Percentiles rank a stretch among this genome's conserved stretches.
Conservation (phyloP, 352 stramenopile species). For the Thraustotheca clavata region DNA sequence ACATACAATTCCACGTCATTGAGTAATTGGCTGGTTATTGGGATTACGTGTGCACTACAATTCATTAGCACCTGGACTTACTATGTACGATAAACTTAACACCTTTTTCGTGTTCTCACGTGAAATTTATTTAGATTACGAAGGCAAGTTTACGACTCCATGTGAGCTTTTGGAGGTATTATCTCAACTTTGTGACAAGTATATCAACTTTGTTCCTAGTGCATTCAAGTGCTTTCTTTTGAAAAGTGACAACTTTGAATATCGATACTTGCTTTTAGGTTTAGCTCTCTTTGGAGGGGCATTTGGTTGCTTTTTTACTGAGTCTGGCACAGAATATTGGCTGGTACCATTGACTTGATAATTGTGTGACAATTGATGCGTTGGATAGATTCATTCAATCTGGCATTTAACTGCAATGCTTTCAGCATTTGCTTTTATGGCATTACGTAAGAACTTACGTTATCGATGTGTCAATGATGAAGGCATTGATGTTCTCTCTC, state of each 20-base stretch:
- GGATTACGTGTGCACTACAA: conserved; percentile 25
- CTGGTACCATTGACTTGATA: conserved; percentile 23
- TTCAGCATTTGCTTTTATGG: conserved; percentile 29
- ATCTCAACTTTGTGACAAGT: background rate
- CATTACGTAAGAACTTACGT: conserved; percentile 28
- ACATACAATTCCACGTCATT: conserved; percentile 29
- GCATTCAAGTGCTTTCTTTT: conserved; percentile 27
- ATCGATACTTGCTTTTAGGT: conserved; percentile 26
- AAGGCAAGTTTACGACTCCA: conserved; percentile 25
- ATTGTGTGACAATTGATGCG: background rate
- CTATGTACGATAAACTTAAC: conserved; percentile 24
- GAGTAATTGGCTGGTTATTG: conserved; percentile 32
- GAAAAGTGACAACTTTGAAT: conserved; percentile 34
- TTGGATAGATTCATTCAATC: conserved; percentile 27
- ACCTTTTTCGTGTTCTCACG: background rate
- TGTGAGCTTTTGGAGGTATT: conserved; percentile 23
- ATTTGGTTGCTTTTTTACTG: conserved; percentile 32
- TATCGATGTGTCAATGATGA: conserved; percentile 28
- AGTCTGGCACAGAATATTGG: conserved; percentile 30
- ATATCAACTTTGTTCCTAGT: conserved; percentile 5
- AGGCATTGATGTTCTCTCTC: conserved; percentile 26
- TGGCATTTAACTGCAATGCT: conserved; percentile 33
- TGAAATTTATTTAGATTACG: conserved; percentile 16
- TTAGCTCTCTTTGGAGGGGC: conserved; percentile 26
- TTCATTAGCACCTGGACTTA: conserved; percentile 30